phyloP scores from a whole-genome alignment of 768 basidiomycete species.

The Rhizopogon salebrosus region DNA sequence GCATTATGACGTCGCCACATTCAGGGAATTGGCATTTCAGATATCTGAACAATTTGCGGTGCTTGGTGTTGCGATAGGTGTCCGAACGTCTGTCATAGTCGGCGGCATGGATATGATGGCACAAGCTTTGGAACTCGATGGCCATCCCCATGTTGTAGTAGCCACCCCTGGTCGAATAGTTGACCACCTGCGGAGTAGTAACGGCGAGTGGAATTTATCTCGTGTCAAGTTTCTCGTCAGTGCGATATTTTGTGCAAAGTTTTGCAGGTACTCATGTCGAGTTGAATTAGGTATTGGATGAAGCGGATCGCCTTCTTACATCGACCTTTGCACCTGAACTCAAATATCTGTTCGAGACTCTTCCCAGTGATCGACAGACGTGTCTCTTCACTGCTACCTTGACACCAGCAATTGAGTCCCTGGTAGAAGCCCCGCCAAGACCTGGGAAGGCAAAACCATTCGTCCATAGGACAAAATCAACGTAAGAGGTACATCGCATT shows the following conservation, averaged over 20 bases:
- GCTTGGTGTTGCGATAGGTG: conserved; percentile 74
- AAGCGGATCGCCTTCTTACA: conserved; percentile 90
- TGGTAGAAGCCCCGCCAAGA: conserved; percentile 68
- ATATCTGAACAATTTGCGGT: conserved; percentile 95
- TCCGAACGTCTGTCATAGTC: conserved; percentile 84
- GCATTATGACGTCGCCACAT: background rate
- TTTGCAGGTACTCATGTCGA: background rate
- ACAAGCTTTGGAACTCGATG: conserved; percentile 82
- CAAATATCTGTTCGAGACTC: conserved; percentile 62
- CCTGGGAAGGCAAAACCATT: conserved; percentile 85
- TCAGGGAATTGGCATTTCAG: conserved; percentile 93
- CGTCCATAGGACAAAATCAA: conserved; percentile 70
- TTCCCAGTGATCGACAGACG: conserved; percentile 89
- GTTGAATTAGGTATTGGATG: conserved; percentile 74
- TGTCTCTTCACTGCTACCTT: conserved; percentile 96
- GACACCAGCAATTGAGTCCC: conserved; percentile 75
- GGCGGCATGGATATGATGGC: conserved; percentile 99
- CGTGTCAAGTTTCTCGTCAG: conserved; percentile 81
- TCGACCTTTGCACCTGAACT: conserved; percentile 87
- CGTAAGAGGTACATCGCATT: conserved; percentile 40
- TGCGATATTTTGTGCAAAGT: conserved; percentile 3
- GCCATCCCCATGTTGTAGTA: conserved; percentile 88
- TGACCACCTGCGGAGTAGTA: conserved; percentile 78
- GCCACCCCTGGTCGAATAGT: conserved; percentile 95
- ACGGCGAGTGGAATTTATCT: conserved; percentile 75